Evolutionary conservation across 768 basidiomycete genomes (phyloP), one percentile per base, ranked within the genome.

Genomic region (Rhodocollybia butyracea): DNA sequence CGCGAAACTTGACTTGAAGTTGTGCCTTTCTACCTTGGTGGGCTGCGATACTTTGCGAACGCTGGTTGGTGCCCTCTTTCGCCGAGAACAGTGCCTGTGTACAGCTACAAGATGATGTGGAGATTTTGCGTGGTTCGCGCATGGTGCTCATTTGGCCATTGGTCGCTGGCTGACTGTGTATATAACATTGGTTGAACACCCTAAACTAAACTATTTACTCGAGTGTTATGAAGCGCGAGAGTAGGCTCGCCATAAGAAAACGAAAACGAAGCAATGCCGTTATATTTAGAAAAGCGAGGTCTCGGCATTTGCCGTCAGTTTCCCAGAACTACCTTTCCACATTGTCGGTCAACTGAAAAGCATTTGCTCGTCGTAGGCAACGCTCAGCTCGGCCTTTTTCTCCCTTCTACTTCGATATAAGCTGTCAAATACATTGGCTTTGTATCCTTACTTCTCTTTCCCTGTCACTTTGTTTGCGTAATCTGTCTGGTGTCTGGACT

Each of bases 391-490:
- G 55, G 38, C 55, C 40, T 47, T 21, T 34, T 34, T 56, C 39
- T 26, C 41, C 46, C 27, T 39, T 56, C 29, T 21, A 31, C 22
- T 40, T 36, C 2, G 86, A 82, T 55, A 63, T 82, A 53, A 54
- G 55, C 55, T 36, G 39, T 30, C 31, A 11, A 24, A 54, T 45
- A 42, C 27, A 12, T 46, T 54, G 53, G 53, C 34, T 50, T 31
- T 56, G 36, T 42, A 24, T 47, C 46, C 2, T 19, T 56, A 47
- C 24, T 47, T 42, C 48, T 56, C 34, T 84, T n/a, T 69, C 83
- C 21, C 31, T 46, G 92, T 91, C 57, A 93, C 82, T 66, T 84
- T 88, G 60, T 97, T 80, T 2, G 89, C 94, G 62, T 93, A n/a
- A 88, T 81, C n/a, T 70, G 72, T 31, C 65, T 67, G 42, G 78